These are phyloP conservation scores for Nasturtium officinale DNA, from an alignment of 345 rosid genomes.

Conservation along the genomic window DNA sequence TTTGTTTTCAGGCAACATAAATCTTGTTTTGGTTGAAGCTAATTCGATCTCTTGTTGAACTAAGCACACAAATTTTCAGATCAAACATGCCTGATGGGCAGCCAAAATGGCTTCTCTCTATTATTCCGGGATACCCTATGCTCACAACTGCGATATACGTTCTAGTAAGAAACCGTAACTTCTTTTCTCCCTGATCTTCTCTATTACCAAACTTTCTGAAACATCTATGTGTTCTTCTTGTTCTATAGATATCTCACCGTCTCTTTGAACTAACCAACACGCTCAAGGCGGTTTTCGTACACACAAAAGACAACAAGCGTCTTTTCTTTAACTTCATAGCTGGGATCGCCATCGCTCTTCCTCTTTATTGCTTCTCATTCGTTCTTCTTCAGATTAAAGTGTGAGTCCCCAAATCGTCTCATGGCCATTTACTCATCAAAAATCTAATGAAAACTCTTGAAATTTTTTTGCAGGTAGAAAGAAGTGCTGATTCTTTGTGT, in stretches of 20 bases:
- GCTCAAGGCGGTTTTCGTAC: conserved; percentile 71
- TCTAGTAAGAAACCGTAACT: conserved; percentile 54
- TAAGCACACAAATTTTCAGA: conserved; percentile 45
- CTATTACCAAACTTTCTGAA: conserved; percentile 7
- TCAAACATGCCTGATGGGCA: conserved; percentile 87
- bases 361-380: conserved; percentile 60
- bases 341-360: conserved; percentile 61
- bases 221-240: conserved; percentile 28
- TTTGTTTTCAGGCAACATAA: conserved; percentile 40
- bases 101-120: conserved; percentile 95
- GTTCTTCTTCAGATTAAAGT: conserved; percentile 71
- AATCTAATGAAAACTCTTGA: neutral
- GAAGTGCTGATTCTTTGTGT: conserved; percentile 10
- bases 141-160: conserved; percentile 86
- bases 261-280: conserved; percentile 79
- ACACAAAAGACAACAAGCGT: conserved; percentile 68
- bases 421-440: conserved; percentile 10
- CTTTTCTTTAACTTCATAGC: conserved; percentile 67
- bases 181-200: neutral
- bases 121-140: conserved; percentile 87
- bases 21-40: conserved; percentile 1
- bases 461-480: neutral
- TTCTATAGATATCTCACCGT: conserved; percentile 74
- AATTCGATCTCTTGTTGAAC: neutral
- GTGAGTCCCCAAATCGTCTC: conserved; percentile 52